Conservation (phyloP, 352 stramenopile genomes). For the Globisporangium solare region DNA sequence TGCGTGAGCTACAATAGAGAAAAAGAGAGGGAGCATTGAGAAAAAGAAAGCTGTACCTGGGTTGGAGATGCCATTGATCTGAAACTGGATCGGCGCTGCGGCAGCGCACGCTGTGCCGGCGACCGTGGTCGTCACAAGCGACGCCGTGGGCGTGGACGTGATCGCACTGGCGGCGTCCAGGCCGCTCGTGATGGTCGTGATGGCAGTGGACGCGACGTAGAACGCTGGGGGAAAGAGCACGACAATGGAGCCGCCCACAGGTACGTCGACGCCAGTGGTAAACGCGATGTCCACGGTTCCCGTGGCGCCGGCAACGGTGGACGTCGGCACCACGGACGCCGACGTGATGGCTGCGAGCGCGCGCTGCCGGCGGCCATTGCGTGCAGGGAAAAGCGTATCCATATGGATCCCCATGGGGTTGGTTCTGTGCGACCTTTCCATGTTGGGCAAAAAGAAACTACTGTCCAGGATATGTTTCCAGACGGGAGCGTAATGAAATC, state of each 20-base stretch:
- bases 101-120: constrained; percentile 8
- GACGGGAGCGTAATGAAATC: too few relatives aligned
- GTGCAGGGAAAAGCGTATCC: too few relatives aligned
- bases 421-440: too few relatives aligned
- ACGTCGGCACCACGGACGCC: constrained; percentile 24
- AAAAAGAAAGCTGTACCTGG: constrained; percentile 24
- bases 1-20: background rate
- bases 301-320: constrained; percentile 26
- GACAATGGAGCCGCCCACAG: constrained; percentile 16
- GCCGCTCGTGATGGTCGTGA: constrained; percentile 17
- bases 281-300: constrained; percentile 30
- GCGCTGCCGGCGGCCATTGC: too few relatives aligned
- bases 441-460: too few relatives aligned
- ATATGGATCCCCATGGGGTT: too few relatives aligned
- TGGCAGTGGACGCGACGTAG: constrained; percentile 24
- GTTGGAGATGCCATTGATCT: constrained; percentile 48
- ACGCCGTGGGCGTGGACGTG: constrained; percentile 17
- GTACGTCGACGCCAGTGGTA: constrained; percentile 24
- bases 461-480: too few relatives aligned
- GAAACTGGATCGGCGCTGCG: constrained; percentile 34
- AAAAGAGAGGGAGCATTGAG: background rate
- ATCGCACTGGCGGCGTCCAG: constrained; percentile 26
- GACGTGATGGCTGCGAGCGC: constrained; percentile 20
- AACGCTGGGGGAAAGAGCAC: constrained; percentile 52
- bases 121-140: constrained; percentile 36